Conservation (phyloP, 257 asterid genomes). For the Jacaranda mimosifolia region DNA sequence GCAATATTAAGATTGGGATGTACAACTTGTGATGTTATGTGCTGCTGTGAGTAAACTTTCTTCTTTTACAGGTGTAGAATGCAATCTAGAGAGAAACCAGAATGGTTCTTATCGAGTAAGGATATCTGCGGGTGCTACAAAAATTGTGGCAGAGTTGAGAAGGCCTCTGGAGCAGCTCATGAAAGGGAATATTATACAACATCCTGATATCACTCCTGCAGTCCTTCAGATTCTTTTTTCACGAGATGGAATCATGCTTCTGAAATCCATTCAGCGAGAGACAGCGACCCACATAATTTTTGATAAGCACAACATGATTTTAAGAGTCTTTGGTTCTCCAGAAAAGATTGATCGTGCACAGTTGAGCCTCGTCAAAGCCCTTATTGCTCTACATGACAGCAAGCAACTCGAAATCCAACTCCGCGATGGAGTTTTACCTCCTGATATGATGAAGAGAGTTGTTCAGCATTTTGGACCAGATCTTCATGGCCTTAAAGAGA, state of each 20-base stretch:
- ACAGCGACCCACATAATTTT: slow-evolving; percentile 70
- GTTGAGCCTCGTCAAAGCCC: slow-evolving; percentile 56
- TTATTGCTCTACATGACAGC: slow-evolving; percentile 67
- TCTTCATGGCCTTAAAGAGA: slow-evolving; percentile 74
- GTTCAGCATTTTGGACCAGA: slow-evolving; percentile 84
- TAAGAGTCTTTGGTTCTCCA: slow-evolving; percentile 72
- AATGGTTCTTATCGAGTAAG: slow-evolving; percentile 76
- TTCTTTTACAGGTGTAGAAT: slow-evolving; percentile 69
- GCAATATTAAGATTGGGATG: background rate
- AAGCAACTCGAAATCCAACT: slow-evolving; percentile 83
- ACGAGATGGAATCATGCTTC: slow-evolving; percentile 70
- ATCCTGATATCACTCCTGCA: slow-evolving; percentile 67
- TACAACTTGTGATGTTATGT: background rate
- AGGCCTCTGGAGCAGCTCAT: slow-evolving; percentile 73
- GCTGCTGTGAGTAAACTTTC: background rate
- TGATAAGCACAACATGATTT: slow-evolving; percentile 63
- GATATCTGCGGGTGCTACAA: slow-evolving; percentile 86
- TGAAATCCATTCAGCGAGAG: slow-evolving; percentile 65
- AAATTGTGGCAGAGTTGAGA: slow-evolving; percentile 76
- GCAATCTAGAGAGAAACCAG: slow-evolving; percentile 56
- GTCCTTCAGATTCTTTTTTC: slow-evolving; percentile 75
- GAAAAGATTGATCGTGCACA: slow-evolving; percentile 59
- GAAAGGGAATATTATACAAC: slow-evolving; percentile 69
- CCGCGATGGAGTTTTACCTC: slow-evolving; percentile 67
- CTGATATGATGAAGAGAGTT: slow-evolving; percentile 92